A percentile compares a stretch with the other conserved stretches of the same genome.
Evolutionary conservation across 176 grass and related monocot species (phyloP).

Genomic region (Triticum dicoccoides): DNA sequence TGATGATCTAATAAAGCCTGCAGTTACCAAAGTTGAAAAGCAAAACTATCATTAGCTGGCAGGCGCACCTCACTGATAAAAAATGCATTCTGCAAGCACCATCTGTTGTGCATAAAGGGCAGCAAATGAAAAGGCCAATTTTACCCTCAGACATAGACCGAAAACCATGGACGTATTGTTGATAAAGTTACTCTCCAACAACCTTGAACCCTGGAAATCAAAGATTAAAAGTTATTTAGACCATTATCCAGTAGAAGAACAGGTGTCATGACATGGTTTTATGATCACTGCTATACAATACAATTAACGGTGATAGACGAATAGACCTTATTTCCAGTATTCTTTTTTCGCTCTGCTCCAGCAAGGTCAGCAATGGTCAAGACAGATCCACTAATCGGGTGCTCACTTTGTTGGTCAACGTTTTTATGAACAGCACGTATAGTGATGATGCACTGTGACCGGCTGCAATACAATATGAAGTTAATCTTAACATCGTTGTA

Average conservation of each 20-base stretch:
- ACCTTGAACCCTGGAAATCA: conserved; percentile 59
- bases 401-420: conserved; percentile 24
- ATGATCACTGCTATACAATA: not conserved
- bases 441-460: conserved; percentile 91
- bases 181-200: conserved; percentile 87
- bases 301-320: conserved; percentile 7
- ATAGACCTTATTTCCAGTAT: conserved; percentile 79
- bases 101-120: conserved; percentile 4
- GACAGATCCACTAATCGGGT: conserved; percentile 36
- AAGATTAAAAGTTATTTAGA: conserved; percentile 10
- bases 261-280: not conserved
- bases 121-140: conserved; percentile 26
- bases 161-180: conserved; percentile 98
- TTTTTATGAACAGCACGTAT: conserved; percentile 36
- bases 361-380: conserved; percentile 91
- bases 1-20: conserved; percentile 89
- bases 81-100: conserved; percentile 3
- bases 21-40: conserved; percentile 30
- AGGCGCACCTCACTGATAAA: not conserved
- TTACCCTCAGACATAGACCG: conserved; percentile 78
- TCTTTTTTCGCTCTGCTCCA: conserved; percentile 77
- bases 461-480: conserved; percentile 43
- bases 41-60: not conserved
- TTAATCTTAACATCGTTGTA: not conserved
- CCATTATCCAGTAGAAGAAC: not conserved